phyloP scores from a whole-genome alignment of 257 asterid species.

The Hygrophila difformis region DNA sequence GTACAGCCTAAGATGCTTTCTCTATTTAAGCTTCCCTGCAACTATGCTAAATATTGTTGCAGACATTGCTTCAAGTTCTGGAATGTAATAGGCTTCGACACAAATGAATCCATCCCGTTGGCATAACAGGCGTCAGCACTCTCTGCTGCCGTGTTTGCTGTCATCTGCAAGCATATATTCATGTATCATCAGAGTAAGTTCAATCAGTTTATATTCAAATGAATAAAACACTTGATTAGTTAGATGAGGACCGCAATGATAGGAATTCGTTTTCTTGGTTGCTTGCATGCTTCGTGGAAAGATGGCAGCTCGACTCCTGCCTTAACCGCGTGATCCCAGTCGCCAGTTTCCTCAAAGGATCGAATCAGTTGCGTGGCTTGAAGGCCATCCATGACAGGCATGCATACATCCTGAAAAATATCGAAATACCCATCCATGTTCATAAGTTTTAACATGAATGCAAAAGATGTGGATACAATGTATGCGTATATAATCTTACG shows the following conservation, averaged over 20 bases:
- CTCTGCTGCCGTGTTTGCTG: slow-evolving; percentile 77
- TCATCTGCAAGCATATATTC: slow-evolving; percentile 50
- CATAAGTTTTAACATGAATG: slow-evolving; percentile 14
- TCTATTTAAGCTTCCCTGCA: slow-evolving; percentile 7
- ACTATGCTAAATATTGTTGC: slow-evolving; percentile 41
- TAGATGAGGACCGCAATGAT: slow-evolving; percentile 33
- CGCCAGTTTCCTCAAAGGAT: slow-evolving; percentile 76
- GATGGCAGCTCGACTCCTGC: slow-evolving; percentile 57
- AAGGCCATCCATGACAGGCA: slow-evolving; percentile 94
- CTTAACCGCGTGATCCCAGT: slow-evolving; percentile 66
- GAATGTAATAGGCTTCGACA: slow-evolving; percentile 71
- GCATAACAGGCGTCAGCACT: no score
- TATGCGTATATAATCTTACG: no score
- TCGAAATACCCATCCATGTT: no score
- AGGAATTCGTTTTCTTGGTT: slow-evolving; percentile 42
- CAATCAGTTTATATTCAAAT: not conserved
- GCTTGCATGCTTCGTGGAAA: not conserved
- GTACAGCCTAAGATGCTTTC: no score
- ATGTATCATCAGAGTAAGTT: not conserved
- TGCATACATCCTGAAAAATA: slow-evolving; percentile 63
- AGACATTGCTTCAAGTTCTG: slow-evolving; percentile 69
- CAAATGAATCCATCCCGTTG: slow-evolving; percentile 98
- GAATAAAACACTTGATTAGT: not conserved
- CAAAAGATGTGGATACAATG: slow-evolving; percentile 16
- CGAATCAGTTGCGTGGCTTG: slow-evolving; percentile 77